Conservation (phyloP, 192 early-diverging fungal species). For the Linnemannia elongata region DNA sequence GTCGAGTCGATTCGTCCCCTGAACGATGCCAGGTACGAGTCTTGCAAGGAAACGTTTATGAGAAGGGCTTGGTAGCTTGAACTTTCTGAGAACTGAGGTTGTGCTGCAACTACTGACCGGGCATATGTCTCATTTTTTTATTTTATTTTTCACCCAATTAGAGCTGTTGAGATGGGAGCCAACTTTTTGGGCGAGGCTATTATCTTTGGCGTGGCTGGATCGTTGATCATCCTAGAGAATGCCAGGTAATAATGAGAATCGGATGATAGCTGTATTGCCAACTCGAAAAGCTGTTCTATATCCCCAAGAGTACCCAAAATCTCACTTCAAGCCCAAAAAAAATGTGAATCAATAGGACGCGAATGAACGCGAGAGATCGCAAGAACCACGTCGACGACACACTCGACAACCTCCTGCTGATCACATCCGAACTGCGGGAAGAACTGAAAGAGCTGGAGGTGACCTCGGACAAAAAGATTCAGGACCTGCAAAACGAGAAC, state of each 20-base stretch:
- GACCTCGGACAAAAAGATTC: slow-evolving; percentile 40
- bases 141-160: slow-evolving; percentile 22
- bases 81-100: not conserved
- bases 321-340: not conserved
- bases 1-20: slow-evolving; percentile 82
- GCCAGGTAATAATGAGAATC: slow-evolving; percentile 63
- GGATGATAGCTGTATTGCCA: not conserved
- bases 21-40: slow-evolving; percentile 74
- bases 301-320: not conserved
- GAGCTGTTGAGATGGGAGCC: slow-evolving; percentile 84
- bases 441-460: slow-evolving; percentile 50
- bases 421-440: slow-evolving; percentile 55
- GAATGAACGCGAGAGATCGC: slow-evolving; percentile 61
- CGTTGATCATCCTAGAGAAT: slow-evolving; percentile 78
- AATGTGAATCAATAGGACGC: slow-evolving; percentile 49
- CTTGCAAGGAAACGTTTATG: not conserved
- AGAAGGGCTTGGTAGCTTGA: not conserved
- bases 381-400: slow-evolving; percentile 66
- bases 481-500: slow-evolving; percentile 61
- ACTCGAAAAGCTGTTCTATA: not conserved
- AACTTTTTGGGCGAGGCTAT: slow-evolving; percentile 85
- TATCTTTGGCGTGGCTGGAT: slow-evolving; percentile 82
- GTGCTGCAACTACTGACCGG: not conserved
- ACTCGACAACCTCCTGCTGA: slow-evolving; percentile 67
- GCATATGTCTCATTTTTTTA: no score